These are phyloP conservation scores for Scytalidium sp. DNA, from an alignment of 2,329 filamentous ascomycete genomes.

Conservation along the genomic window DNA sequence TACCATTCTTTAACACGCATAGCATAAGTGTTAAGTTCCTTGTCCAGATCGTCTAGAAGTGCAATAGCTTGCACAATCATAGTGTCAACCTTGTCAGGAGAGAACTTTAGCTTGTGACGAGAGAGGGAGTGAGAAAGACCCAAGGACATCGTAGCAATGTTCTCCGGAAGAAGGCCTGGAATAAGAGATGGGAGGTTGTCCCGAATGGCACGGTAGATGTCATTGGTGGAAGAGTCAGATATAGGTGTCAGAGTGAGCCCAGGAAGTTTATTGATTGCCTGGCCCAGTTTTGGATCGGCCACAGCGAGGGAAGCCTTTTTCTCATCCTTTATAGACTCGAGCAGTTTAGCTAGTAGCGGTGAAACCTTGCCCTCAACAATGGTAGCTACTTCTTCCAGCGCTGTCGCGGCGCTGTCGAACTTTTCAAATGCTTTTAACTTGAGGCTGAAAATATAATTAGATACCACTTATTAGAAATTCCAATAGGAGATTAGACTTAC, in stretches of 20 bases:
- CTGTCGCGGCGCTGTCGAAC: constrained; percentile 89
- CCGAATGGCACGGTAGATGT: constrained; percentile 92
- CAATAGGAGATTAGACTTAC: constrained; percentile 51
- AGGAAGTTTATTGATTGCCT: constrained; percentile 88
- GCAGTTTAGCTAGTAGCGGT: constrained; percentile 74
- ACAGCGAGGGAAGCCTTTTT: constrained; percentile 95
- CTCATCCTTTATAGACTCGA: constrained; percentile 92
- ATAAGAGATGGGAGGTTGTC: constrained; percentile 88
- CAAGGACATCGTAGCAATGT: constrained; percentile 90
- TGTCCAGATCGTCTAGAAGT: constrained; percentile 92
- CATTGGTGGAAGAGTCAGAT: constrained; percentile 76
- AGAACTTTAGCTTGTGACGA: constrained; percentile 98
- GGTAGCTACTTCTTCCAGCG: constrained; percentile 85
- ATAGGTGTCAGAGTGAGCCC: constrained; percentile 81
- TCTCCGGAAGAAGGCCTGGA: constrained; percentile 78
- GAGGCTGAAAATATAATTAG: constrained; percentile 51
- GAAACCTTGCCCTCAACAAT: constrained; percentile 95
- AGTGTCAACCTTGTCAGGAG: constrained; percentile 95
- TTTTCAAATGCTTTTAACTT: constrained; percentile 98
- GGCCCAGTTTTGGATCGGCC: constrained; percentile 87
- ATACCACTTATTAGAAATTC: not conserved
- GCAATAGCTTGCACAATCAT: constrained; percentile 99
- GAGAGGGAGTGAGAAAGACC: constrained; percentile 97
- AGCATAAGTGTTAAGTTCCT: constrained; percentile 97
- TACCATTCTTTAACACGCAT: constrained; percentile 99